phyloP scores from a whole-genome alignment of 805 yeast genomes.

The Candida orba region DNA sequence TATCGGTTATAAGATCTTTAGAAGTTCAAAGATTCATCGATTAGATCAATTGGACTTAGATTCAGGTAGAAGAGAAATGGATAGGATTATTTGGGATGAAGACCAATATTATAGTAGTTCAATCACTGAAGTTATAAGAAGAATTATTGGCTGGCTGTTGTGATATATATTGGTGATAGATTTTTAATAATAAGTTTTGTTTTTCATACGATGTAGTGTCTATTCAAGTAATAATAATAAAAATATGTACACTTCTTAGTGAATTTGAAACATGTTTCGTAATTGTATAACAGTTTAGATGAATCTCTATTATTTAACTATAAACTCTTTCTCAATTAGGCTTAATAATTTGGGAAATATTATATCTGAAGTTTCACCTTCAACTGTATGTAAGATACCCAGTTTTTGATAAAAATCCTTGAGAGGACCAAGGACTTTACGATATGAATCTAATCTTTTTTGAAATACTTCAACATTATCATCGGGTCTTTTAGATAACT shows the following conservation, averaged over 20 bases:
- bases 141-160: conserved; percentile 26
- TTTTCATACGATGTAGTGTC: too few relatives aligned
- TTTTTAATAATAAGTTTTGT: too few relatives aligned
- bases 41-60: conserved; percentile 75
- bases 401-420: conserved; percentile 47
- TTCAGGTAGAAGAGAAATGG: conserved; percentile 79
- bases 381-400: conserved; percentile 47
- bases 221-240: not conserved
- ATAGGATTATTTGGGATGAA: conserved; percentile 75
- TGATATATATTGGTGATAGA: conserved; percentile 7
- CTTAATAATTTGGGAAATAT: conserved; percentile 64
- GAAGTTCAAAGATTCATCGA: conserved; percentile 59
- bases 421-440: conserved; percentile 52
- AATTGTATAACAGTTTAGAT: not conserved
- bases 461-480: conserved; percentile 72
- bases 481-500: conserved; percentile 70
- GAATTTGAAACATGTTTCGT: too few relatives aligned
- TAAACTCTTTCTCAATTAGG: conserved; percentile 30
- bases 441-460: conserved; percentile 58
- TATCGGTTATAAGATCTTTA: conserved; percentile 46
- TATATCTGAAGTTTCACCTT: conserved; percentile 78
- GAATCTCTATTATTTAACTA: not conserved
- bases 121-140: conserved; percentile 23
- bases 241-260: not conserved
- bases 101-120: conserved; percentile 36